Evolutionary conservation across 2,329 filamentous ascomycete species (phyloP).

Genomic region (Paecilomyces fulvus): DNA sequence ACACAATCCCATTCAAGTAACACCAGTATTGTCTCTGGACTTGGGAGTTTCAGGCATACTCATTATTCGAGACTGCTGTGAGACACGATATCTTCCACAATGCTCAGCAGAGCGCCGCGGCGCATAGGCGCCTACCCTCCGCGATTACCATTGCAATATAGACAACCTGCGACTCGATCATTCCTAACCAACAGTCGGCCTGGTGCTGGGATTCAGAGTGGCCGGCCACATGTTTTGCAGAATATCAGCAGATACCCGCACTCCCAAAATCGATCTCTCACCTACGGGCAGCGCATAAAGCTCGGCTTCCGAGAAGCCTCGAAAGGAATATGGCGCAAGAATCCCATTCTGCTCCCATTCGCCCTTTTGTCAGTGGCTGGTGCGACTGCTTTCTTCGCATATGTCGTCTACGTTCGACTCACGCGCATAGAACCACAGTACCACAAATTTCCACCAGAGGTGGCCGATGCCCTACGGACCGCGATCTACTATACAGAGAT

Average conservation of each 20-base stretch:
- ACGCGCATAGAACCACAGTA: conserved; percentile 33
- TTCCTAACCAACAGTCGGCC: conserved; percentile 1
- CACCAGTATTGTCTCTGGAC: neutral
- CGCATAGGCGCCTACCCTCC: conserved; percentile 11
- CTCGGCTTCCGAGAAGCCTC: conserved; percentile 27
- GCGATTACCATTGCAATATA: neutral
- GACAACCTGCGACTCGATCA: conserved; percentile 1
- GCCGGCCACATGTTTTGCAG: neutral
- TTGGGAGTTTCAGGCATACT: neutral
- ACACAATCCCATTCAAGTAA: neutral
- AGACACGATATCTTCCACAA: conserved; percentile 5
- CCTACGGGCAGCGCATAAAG: conserved; percentile 21
- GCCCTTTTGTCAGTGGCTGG: conserved; percentile 32
- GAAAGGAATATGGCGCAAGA: conserved; percentile 34
- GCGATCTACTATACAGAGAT: conserved; percentile 83
- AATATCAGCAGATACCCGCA: neutral
- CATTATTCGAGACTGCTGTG: neutral
- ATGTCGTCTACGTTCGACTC: conserved; percentile 36
- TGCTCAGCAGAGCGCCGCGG: conserved; percentile 21
- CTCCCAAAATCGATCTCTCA: conserved; percentile 15
- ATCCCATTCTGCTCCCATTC: conserved; percentile 34
- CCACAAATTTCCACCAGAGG: conserved; percentile 35
- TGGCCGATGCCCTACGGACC: conserved; percentile 58
- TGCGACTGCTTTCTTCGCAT: conserved; percentile 26
- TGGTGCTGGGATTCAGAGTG: neutral